Conservation (phyloP, 345 rosid genomes). For the Eutrema yunnanense region DNA sequence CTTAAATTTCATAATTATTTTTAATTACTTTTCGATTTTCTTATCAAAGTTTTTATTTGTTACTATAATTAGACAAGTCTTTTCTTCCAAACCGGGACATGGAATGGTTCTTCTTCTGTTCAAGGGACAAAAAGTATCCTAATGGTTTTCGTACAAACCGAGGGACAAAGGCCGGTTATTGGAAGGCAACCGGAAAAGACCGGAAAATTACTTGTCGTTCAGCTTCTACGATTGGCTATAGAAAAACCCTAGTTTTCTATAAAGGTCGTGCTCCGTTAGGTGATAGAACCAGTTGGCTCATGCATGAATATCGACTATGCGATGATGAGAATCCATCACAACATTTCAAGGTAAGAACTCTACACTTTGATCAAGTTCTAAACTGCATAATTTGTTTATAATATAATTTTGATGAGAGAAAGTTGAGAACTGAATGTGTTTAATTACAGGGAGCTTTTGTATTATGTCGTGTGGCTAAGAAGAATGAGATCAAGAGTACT, state of each 20-base stretch:
- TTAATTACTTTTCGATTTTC: neutral
- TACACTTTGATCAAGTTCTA: neutral
- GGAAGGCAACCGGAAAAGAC: slow-evolving; percentile 96
- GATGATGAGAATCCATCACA: slow-evolving; percentile 38
- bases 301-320: slow-evolving; percentile 84
- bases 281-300: slow-evolving; percentile 66
- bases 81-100: slow-evolving; percentile 72
- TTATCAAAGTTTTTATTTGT: neutral
- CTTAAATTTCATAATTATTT: neutral
- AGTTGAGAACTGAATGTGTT: neutral
- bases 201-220: slow-evolving; percentile 54
- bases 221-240: slow-evolving; percentile 46
- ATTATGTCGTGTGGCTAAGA: slow-evolving; percentile 73
- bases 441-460: slow-evolving; percentile 69
- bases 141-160: slow-evolving; percentile 81
- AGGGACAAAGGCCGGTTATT: slow-evolving; percentile 85
- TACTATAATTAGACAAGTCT: slow-evolving; percentile 50
- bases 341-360: slow-evolving; percentile 40
- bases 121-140: slow-evolving; percentile 79
- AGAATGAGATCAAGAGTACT: slow-evolving; percentile 43
- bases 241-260: slow-evolving; percentile 81
- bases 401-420: neutral
- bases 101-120: slow-evolving; percentile 97
- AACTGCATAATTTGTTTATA: neutral
- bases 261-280: slow-evolving; percentile 83